Conservation (phyloP, 345 rosid species). For the Capsella bursapastoris region DNA sequence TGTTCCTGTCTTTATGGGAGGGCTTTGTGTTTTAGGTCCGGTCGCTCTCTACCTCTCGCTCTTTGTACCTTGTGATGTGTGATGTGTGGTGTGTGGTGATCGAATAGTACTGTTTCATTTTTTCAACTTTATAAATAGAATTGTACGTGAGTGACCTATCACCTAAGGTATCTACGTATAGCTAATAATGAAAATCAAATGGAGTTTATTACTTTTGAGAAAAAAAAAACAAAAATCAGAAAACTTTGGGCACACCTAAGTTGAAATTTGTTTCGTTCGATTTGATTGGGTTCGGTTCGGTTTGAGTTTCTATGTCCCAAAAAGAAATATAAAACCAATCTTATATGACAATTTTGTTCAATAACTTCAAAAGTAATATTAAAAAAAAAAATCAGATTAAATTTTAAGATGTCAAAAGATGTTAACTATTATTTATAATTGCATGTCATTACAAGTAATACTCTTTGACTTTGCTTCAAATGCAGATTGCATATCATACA, state of each 20-base stretch:
- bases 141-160: not conserved
- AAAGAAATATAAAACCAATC: no score
- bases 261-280: not conserved
- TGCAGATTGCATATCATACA: not conserved
- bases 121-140: not conserved
- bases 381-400: not conserved
- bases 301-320: no score
- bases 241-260: not conserved
- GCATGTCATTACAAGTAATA: not conserved
- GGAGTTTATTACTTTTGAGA: not conserved
- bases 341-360: not conserved
- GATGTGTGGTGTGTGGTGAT: not conserved
- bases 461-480: not conserved
- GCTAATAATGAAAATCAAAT: not conserved
- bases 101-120: not conserved
- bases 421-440: not conserved
- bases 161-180: not conserved
- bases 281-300: no score
- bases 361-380: not conserved
- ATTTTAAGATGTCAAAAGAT: not conserved
- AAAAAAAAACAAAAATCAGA: no score
- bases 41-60: not conserved
- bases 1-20: conserved; percentile 5
- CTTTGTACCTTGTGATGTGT: not conserved
- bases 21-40: conserved; percentile 16